phyloP scores from a whole-genome alignment of 2,329 filamentous ascomycete species.

The Huntiella abstrusa region DNA sequence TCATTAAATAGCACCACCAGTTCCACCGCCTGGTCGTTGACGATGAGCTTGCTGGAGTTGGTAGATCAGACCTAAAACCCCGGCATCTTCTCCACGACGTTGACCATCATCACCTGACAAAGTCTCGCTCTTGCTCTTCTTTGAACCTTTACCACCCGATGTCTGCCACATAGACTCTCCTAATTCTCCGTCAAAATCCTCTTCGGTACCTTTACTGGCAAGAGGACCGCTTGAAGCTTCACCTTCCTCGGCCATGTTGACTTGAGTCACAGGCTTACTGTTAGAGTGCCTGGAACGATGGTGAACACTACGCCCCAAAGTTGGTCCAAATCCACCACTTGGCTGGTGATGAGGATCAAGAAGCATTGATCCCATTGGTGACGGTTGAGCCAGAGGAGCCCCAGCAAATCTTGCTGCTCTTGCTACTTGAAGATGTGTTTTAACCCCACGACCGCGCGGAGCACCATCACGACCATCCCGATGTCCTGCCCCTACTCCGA shows the following conservation, averaged over 20 bases:
- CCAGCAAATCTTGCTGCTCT: conserved; percentile 3
- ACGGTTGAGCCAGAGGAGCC: conserved; percentile 44
- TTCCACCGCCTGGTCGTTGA: conserved; percentile 23
- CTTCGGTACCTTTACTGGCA: conserved; percentile 19
- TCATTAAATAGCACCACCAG: conserved; percentile 16
- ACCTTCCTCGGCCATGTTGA: neutral
- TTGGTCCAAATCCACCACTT: conserved; percentile 22
- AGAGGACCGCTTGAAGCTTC: neutral
- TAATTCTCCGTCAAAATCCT: conserved; percentile 33
- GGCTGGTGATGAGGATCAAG: conserved; percentile 63
- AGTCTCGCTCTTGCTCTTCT: conserved; percentile 13
- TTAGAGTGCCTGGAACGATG: conserved; percentile 13
- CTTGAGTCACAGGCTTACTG: neutral
- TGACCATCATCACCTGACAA: conserved; percentile 14
- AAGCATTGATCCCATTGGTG: conserved; percentile 53
- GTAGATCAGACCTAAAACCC: conserved; percentile 38
- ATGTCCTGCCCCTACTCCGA: neutral
- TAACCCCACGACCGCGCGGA: neutral
- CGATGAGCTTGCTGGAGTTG: conserved; percentile 39
- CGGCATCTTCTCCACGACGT: conserved; percentile 26
- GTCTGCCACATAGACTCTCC: conserved; percentile 44
- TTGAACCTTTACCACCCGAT: conserved; percentile 25
- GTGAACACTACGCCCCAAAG: conserved; percentile 27
- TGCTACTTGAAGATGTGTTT: conserved; percentile 1
- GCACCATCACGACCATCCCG: neutral